A percentile compares a stretch with the other conserved stretches of the same genome.
These are phyloP conservation scores for Neonectria magnoliae DNA, from an alignment of 2,329 filamentous ascomycete species.

Conservation along the genomic window DNA sequence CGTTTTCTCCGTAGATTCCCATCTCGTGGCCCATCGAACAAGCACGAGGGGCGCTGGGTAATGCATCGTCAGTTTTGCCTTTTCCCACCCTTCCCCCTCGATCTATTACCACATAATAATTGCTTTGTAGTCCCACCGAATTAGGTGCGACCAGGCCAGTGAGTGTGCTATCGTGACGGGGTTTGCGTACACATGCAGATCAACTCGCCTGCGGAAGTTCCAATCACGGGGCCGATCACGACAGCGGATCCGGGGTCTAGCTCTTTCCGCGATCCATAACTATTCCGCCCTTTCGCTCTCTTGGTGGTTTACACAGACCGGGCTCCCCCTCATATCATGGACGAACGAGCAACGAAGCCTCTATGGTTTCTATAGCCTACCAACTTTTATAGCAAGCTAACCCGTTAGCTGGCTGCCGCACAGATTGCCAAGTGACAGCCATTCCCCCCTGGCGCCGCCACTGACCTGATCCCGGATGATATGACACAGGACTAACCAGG, in stretches of 20 bases:
- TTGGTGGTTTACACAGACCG: too few species aligned
- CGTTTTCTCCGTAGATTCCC: neutral
- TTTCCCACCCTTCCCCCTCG: neutral
- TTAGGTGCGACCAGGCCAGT: neutral
- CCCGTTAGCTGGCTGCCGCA: neutral
- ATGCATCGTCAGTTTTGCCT: too few species aligned
- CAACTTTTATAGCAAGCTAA: too few species aligned
- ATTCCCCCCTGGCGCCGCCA: neutral
- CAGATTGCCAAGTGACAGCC: neutral
- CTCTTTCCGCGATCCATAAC: neutral
- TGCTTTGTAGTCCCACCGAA: neutral
- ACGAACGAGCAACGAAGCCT: neutral
- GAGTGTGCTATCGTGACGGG: neutral
- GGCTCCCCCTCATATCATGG: neutral
- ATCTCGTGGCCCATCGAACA: neutral
- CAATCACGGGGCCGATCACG: conserved; percentile 1
- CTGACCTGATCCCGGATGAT: neutral
- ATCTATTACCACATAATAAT: neutral
- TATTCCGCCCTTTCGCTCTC: neutral
- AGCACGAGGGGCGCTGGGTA: neutral
- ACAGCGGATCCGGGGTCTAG: neutral
- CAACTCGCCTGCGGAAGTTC: neutral
- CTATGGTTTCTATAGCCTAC: too few species aligned
- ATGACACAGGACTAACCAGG: neutral
- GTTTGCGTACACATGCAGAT: neutral